Evolutionary conservation across 78 protist species (phyloP).

Genomic region (Pirum gemmata): DNA sequence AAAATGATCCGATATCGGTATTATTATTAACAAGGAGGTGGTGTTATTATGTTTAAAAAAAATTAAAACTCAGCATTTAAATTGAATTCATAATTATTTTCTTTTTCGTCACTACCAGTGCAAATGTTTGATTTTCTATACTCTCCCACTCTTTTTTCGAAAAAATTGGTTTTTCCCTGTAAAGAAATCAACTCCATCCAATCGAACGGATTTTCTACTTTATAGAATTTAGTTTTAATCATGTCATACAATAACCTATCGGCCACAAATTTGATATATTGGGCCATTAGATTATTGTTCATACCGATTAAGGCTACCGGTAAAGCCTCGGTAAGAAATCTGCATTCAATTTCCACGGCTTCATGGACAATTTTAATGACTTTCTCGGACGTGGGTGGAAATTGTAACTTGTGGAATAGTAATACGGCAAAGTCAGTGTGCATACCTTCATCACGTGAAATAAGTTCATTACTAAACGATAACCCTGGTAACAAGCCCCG

Average conservation of each 20-base stretch:
- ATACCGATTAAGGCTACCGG: constrained; percentile 92
- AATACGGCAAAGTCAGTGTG: constrained; percentile 95
- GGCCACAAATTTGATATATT: constrained; percentile 91
- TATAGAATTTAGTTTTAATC: constrained; percentile 68
- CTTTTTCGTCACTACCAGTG: not conserved
- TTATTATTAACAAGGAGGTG: no score
- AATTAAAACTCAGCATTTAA: constrained; percentile 50
- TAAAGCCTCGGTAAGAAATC: constrained; percentile 82
- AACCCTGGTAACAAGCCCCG: constrained; percentile 88
- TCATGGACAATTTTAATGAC: constrained; percentile 59
- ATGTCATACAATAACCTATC: constrained; percentile 85
- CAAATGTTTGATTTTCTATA: constrained; percentile 76
- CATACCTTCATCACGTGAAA: constrained; percentile 89
- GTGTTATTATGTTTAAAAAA: no score
- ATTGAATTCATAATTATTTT: constrained; percentile 38
- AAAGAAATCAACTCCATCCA: constrained; percentile 94
- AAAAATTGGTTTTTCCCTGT: constrained; percentile 94
- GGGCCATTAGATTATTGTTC: constrained; percentile 84
- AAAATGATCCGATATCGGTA: no score
- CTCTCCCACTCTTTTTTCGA: constrained; percentile 94
- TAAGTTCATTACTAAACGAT: constrained; percentile 86
- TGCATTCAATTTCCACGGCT: constrained; percentile 84
- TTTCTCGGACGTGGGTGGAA: constrained; percentile 14
- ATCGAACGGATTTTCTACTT: constrained; percentile 87
- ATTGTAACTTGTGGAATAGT: constrained; percentile 51